Conservation (phyloP, 106 monocot genomes). For the Allium sativum region DNA sequence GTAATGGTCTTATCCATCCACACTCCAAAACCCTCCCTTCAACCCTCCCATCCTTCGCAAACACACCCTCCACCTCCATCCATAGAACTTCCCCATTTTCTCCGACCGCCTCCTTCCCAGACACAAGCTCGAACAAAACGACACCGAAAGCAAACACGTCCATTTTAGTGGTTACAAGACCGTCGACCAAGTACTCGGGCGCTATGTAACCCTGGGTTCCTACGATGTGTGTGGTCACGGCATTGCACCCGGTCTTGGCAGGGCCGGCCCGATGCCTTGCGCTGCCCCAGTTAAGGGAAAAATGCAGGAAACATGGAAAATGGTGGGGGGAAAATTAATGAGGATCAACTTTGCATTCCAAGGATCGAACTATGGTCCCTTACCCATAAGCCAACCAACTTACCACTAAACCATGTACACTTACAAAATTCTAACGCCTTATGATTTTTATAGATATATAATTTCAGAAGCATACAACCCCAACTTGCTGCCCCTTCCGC, state of each 20-base stretch:
- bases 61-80: slow-evolving; percentile 33
- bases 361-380: no score
- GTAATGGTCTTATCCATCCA: slow-evolving; percentile 51
- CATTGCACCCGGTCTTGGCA: slow-evolving; percentile 65
- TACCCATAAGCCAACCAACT: no score
- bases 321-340: no score
- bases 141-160: slow-evolving; percentile 89
- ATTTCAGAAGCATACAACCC: no score
- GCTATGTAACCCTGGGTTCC: slow-evolving; percentile 80
- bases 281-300: no score
- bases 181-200: slow-evolving; percentile 68
- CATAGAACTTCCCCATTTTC: slow-evolving; percentile 42
- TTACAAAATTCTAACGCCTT: no score
- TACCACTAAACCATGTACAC: no score
- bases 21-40: slow-evolving; percentile 17
- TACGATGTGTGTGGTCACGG: slow-evolving; percentile 63
- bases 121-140: slow-evolving; percentile 65
- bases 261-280: no score
- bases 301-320: no score
- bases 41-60: slow-evolving; percentile 10
- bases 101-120: slow-evolving; percentile 40
- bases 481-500: no score
- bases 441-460: no score
- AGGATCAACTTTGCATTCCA: no score
- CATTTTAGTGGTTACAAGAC: slow-evolving; percentile 67